Base-by-base conservation (phyloP, 768 basidiomycete species). In the Leccinellum rugosiceps region DNA sequence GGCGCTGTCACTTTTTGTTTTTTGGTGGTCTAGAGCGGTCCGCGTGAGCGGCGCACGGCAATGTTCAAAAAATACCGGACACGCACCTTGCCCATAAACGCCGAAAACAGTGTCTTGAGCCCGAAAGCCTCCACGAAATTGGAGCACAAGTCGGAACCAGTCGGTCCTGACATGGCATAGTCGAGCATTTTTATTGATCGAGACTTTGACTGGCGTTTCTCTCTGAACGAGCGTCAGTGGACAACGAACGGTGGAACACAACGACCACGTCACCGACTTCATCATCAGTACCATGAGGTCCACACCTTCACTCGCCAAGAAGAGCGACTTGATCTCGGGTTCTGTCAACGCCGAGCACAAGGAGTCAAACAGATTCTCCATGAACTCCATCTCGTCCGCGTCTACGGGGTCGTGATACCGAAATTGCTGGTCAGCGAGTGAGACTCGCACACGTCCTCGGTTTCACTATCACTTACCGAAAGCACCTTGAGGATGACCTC, bases 221-320 rank as follows among this genome's bases (percentile, higher is more conserved):
- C 90, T 73, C 94, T 94, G 65, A 31, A 49, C 30, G 19, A 31
- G 3, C 1, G 34, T 61, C 26, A 51, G 58, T 58, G n/a, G 63
- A 34, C 17, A 65, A 34, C 8, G n/a, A 13, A 15, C 31, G 15
- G 31, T 3, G 4, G 17, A 8, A 63, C 15, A 6, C 25, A 30
- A 26, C 6, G 25, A 21, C 47, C 34, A 53, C n/a, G 38, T 32
- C 28, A 75, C 85, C 46, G 63, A 95, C 94, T 90, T 96, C 89
- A 98, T 94, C 83, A 97, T 90, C 61, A 98, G 78, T n/a, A 97
- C 82, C 94, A 98, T 98, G 32, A 99, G 80, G 65, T 99, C 97
- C 14, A 94, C 85, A 2, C 97, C 97, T 72, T 99, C 97, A 19
- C 87, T 87, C 10, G 86, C 83, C n/a, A 94, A 75, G 74, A 99